Base-by-base conservation (phyloP, 1,139 yeast species). In the Groenewaldozyma auringiensis region DNA sequence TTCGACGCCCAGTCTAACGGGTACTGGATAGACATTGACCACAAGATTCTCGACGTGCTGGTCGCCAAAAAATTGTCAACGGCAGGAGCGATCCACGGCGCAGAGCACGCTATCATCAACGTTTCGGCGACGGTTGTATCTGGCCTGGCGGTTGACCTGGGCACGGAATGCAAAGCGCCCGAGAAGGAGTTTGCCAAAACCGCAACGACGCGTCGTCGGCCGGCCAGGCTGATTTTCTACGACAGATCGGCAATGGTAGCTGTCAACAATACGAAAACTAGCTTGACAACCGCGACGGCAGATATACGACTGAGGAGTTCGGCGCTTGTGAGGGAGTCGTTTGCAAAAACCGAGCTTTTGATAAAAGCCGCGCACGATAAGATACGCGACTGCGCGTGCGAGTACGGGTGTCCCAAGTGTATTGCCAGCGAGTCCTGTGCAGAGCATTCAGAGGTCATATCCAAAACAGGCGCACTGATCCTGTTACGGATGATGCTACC, bases 41-140 rank as follows among this genome's bases (percentile, higher is more conserved):
- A 64, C 2, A 57, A 58, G 11, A 83, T 87, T 0, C 60, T 89
- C n/a, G 78, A 78, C 2, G 52, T 79, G 1, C 69, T 89, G 22
- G 67, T 70, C 2, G 64, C 62, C 1, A 85, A 87, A 53, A 58
- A 69, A 2, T 66, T 92, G 38, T 83, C 78, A 37, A 67, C 81
- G 1, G 92, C 97, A 0, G 98, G 87, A 2, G 94, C 94, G 0
- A 86, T 92, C n/a, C 99, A 94, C 66, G 96, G 95, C 3, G 95
- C 96, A 0, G 94, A 88, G 54, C 99, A 92, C 67, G 87, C 87
- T 0, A 68, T 89, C 1, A 81, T 87, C 75, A 83, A 83, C 42
- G 72, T 84, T 52, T 62, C 88, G 21, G 94, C 96, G 0, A 56
- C 75, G 3, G 77, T 78, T 51, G 76, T 76, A 6, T 79, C 79